Base-by-base conservation (phyloP, 2,329 filamentous ascomycete genomes). In the Xylaria sp. region DNA sequence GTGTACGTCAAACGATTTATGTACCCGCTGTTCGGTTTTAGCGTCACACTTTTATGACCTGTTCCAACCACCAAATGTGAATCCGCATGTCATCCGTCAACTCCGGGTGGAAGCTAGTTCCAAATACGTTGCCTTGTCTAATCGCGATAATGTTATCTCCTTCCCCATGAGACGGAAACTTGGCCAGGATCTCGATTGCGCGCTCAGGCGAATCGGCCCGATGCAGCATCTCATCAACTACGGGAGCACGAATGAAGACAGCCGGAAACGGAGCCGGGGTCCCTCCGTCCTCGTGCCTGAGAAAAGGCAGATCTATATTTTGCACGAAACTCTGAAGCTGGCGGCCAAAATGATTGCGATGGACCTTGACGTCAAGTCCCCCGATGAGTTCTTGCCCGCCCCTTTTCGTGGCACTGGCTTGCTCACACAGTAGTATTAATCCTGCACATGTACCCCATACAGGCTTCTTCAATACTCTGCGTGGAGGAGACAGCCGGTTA, bases 391-490 rank as follows among this genome's bases (percentile, higher is more conserved):
- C 93, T 80, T 98, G 96, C 0, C 95, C 95, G 51, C 93, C 94
- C 75, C 92, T 90, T 79, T 98, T 98, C 45, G 93, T 94, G 70
- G 91, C 88, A 79, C 95, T 97, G 58, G 94, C 95, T 67, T 92
- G 90, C 76, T 97, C 92, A 1, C 94, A 92, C 58, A 99, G 89
- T 57, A 98, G 84, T 74, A 99, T 98, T 65, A 98, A 86, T 9
- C 96, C 96, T 12, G 96, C 96, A 79, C 96, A 99, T 21, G 96
- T 98, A 65, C 96, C 96, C 95, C 95, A 99, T 27, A 92, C 93
- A 11, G 94, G 94, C 74, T 92, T 94, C 73, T 91, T 89, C 61
- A 89, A 83, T 48, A 92, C 83, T 76, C 93, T 95, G 48, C 34
- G 7, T 12, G 36, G 32, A 21, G 17, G 32, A 27, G 7, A 4